Evolutionary conservation across 2,329 filamentous ascomycete genomes (phyloP).

Genomic region (Seiridium unicorne): DNA sequence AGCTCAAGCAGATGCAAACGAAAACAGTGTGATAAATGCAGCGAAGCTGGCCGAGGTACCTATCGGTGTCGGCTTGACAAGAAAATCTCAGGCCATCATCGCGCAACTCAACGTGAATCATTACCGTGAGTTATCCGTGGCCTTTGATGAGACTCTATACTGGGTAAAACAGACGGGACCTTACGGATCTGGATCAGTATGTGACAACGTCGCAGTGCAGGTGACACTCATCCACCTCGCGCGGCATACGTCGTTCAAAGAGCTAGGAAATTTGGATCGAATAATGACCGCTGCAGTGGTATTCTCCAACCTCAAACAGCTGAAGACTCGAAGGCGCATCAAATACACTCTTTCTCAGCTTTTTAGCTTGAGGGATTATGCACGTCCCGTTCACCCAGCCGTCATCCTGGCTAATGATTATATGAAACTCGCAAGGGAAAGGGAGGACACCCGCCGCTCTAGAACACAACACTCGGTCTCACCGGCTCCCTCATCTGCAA

Average conservation of each 20-base stretch:
- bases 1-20: not conserved
- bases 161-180: not conserved
- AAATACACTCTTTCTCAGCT: not conserved
- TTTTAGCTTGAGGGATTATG: not conserved
- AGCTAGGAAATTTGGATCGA: not conserved
- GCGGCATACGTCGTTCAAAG: not conserved
- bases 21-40: not conserved
- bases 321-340: not conserved
- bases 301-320: not conserved
- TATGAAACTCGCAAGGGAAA: not conserved
- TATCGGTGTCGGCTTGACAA: not conserved
- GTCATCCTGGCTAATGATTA: not conserved
- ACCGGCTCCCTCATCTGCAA: too few relatives aligned
- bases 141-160: slow-evolving; percentile 1
- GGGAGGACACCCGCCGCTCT: too few relatives aligned
- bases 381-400: not conserved
- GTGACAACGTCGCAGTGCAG: not conserved
- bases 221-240: not conserved
- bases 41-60: not conserved
- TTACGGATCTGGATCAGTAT: not conserved
- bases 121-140: not conserved
- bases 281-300: not conserved
- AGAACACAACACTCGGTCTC: too few relatives aligned
- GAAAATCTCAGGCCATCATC: not conserved
- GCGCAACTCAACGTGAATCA: not conserved